Conservation (phyloP, 805 yeast species). For the Ogataea saltuana region DNA sequence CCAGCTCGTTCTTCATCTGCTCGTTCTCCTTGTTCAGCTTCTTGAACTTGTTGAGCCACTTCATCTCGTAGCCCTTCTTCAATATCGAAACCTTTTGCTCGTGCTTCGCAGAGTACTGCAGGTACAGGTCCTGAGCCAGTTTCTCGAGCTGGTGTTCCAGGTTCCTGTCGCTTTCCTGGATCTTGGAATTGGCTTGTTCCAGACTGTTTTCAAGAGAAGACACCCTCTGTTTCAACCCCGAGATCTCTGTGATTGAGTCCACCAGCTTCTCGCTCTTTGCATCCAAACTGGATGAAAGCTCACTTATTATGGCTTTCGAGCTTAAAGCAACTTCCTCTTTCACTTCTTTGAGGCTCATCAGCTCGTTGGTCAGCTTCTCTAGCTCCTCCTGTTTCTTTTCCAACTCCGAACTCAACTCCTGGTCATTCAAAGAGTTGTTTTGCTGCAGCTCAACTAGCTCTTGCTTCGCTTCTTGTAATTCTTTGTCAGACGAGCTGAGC, state of each 20-base stretch:
- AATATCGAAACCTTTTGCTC: conserved; percentile 66
- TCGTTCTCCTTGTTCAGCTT: conserved; percentile 45
- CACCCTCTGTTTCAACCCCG: conserved; percentile 16
- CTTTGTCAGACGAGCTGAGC: conserved; percentile 7
- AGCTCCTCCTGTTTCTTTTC: conserved; percentile 13
- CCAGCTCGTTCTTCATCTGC: conserved; percentile 51
- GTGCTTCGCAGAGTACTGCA: conserved; percentile 76
- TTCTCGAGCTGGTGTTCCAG: conserved; percentile 57
- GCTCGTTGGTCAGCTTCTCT: conserved; percentile 14
- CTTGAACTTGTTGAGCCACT: conserved; percentile 47
- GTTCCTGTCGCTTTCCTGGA: conserved; percentile 44
- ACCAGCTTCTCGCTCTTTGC: conserved; percentile 18
- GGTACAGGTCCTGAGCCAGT: conserved; percentile 67
- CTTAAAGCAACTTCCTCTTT: not conserved
- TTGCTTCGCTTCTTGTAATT: conserved; percentile 5
- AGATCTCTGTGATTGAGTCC: conserved; percentile 17
- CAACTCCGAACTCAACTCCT: conserved; percentile 7
- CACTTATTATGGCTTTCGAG: conserved; percentile 13
- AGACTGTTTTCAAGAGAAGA: conserved; percentile 23
- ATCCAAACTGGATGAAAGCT: conserved; percentile 14
- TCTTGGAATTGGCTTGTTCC: conserved; percentile 24
- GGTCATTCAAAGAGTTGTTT: not conserved
- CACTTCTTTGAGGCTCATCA: conserved; percentile 6
- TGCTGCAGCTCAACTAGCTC: conserved; percentile 1
- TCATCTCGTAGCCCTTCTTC: conserved; percentile 58